Evolutionary conservation across 805 yeast genomes (phyloP), one percentile per base, ranked within the genome.

Genomic region (Yamadazyma ubonensis): DNA sequence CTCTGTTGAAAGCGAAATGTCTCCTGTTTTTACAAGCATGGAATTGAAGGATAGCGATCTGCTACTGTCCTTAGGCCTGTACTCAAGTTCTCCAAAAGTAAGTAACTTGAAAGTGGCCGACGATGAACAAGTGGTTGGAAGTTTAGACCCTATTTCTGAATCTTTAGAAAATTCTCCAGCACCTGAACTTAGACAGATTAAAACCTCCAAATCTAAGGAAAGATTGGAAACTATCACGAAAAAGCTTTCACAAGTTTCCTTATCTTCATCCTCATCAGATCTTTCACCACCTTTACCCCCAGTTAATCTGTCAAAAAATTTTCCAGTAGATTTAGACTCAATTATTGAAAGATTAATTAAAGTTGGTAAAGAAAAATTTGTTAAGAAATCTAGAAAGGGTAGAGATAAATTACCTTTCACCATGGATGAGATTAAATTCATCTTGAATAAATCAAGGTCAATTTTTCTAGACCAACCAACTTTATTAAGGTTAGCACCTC

Each of bases 401-500:
- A 64, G 71, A 19, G 73, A 71, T 46, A 72, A 73, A 42, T 73
- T 82, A 39, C 74, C 76, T 0, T 59, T 82, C 32, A 59, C 77
- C 10, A 53, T 70, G 2, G 61, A 70, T 49, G 86, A 82, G 51
- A 70, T 82, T 32, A 79, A 75, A 53, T 64, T 67, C 47, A 71
- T 82, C 31, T 74, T 84, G 55, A 68, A 76, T 15, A 75, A 70
- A 46, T 73, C 85, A 4, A 65, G 87, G 42, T 75, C 78, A 35
- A 67, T 82, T 12, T 80, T 83, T 40, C 53, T 81, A 57, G 67
- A 63, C 7, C 90, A 83, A 51, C 89, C 90, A 6, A 73, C 81
- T 23, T 57, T 83, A 38, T 64, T 83, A 44, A 78, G 79, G 48
- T 61, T 83, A 44, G 79, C 84, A 2, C 83, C 93, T 0, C 90